Evolutionary conservation across 163 green algal genomes (phyloP).

Genomic region (Coccomyxa subellipsoidea): DNA sequence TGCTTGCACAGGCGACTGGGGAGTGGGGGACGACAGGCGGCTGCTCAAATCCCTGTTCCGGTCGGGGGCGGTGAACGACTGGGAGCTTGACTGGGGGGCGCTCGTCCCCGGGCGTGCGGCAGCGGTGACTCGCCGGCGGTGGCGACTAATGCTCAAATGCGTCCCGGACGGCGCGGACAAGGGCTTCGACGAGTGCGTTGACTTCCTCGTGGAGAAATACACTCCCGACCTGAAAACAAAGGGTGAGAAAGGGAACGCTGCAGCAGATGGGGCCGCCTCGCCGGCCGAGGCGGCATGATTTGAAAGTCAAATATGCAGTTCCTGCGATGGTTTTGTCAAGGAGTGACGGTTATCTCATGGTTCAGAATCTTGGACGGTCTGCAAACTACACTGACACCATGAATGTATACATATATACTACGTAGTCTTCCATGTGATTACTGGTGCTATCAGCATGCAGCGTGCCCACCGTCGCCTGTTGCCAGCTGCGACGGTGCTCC

Average conservation of each 20-base stretch:
- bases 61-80: slow-evolving; percentile 39
- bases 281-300: neutral
- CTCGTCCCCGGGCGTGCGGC: slow-evolving; percentile 53
- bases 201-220: slow-evolving; percentile 41
- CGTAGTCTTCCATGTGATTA: too few species aligned
- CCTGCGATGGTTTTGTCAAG: neutral
- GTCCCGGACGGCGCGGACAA: slow-evolving; percentile 39
- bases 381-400: neutral
- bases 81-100: slow-evolving; percentile 55
- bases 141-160: slow-evolving; percentile 57
- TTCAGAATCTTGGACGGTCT: neutral
- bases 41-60: slow-evolving; percentile 53
- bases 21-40: slow-evolving; percentile 59
- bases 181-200: slow-evolving; percentile 39
- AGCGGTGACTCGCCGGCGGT: slow-evolving; percentile 34
- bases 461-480: too few species aligned
- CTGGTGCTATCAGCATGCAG: too few species aligned
- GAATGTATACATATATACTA: too few species aligned
- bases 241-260: neutral
- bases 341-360: neutral
- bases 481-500: too few species aligned
- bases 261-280: neutral
- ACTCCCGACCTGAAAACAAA: slow-evolving; percentile 33
- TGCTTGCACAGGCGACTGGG: slow-evolving; percentile 53
- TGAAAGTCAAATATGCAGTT: neutral